Evolutionary conservation across 2,329 filamentous ascomycete genomes (phyloP).

Genomic region (Penicillium concentricum): DNA sequence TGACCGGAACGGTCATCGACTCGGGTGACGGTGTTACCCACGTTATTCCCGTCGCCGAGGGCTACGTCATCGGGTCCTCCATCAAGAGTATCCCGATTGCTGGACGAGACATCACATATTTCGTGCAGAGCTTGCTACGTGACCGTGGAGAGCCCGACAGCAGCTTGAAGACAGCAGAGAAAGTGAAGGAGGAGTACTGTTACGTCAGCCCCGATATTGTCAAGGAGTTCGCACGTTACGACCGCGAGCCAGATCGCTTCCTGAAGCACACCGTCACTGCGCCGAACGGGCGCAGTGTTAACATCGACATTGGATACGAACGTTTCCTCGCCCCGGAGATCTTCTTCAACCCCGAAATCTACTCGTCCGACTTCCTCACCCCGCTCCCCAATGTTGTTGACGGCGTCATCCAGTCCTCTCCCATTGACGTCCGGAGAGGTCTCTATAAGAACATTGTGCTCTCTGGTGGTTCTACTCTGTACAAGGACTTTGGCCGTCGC

Average conservation of each 20-base stretch:
- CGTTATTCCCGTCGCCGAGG: conserved; percentile 97
- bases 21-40: conserved; percentile 98
- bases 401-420: conserved; percentile 93
- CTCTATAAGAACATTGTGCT: conserved; percentile 99
- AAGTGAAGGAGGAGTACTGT: conserved; percentile 98
- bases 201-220: conserved; percentile 99
- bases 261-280: conserved; percentile 84
- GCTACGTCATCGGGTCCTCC: conserved; percentile 97
- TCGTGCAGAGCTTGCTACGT: conserved; percentile 92
- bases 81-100: conserved; percentile 99
- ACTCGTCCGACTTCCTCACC: conserved; percentile 97
- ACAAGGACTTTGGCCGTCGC: conserved; percentile 96
- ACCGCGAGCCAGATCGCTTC: conserved; percentile 88
- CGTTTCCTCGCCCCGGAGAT: conserved; percentile 97
- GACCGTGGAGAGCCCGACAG: conserved; percentile 96
- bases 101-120: conserved; percentile 97
- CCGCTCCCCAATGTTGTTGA: conserved; percentile 93
- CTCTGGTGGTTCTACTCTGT: conserved; percentile 92
- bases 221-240: conserved; percentile 94
- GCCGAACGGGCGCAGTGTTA: conserved; percentile 78
- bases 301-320: conserved; percentile 94
- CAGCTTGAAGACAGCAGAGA: conserved; percentile 93
- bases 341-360: conserved; percentile 99
- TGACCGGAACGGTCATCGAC: conserved; percentile 97
- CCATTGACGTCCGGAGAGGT: conserved; percentile 93